Conservation (phyloP, 2,329 filamentous ascomycete species). For the Aurifilum marmelostoma region DNA sequence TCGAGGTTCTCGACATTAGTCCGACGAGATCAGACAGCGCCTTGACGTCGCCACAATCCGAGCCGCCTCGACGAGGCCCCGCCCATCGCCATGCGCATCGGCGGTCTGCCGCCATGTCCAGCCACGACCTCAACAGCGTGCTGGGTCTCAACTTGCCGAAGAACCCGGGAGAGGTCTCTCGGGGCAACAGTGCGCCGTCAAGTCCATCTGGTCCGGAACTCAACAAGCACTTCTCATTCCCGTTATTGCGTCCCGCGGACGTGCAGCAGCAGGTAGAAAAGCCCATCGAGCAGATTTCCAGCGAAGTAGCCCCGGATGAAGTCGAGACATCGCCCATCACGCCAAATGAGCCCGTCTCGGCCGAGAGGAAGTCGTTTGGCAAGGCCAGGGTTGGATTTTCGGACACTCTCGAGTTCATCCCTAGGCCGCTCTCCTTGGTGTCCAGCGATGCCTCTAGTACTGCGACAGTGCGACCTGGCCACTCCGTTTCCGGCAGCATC, state of each 20-base stretch:
- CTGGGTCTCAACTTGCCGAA: conserved; percentile 27
- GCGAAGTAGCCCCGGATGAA: conserved; percentile 36
- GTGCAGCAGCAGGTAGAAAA: conserved; percentile 28
- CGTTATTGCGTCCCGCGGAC: conserved; percentile 30
- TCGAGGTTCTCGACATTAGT: conserved; percentile 68
- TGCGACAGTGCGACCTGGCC: conserved; percentile 67
- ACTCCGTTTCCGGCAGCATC: conserved; percentile 78
- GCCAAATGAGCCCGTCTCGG: conserved; percentile 41
- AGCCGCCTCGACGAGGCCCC: conserved; percentile 55
- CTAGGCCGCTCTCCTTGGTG: conserved; percentile 78
- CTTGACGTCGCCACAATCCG: conserved; percentile 55
- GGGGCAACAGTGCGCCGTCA: conserved; percentile 66
- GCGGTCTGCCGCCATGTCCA: conserved; percentile 81
- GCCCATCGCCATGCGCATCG: conserved; percentile 71
- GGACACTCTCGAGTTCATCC: conserved; percentile 81
- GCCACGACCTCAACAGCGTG: conserved; percentile 66
- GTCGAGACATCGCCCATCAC: conserved; percentile 32
- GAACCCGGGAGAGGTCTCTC: conserved; percentile 38
- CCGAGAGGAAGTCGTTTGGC: conserved; percentile 25
- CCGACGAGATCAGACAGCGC: conserved; percentile 67
- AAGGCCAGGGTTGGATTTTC: conserved; percentile 76
- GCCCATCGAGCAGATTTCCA: conserved; percentile 31
- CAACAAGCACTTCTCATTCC: conserved; percentile 33
- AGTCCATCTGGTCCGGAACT: conserved; percentile 57
- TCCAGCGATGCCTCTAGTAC: conserved; percentile 85